Evolutionary conservation across 1,284 basidiomycete genomes (phyloP), one percentile per base, ranked within the genome.

Genomic region (Papiliotrema flavescens): DNA sequence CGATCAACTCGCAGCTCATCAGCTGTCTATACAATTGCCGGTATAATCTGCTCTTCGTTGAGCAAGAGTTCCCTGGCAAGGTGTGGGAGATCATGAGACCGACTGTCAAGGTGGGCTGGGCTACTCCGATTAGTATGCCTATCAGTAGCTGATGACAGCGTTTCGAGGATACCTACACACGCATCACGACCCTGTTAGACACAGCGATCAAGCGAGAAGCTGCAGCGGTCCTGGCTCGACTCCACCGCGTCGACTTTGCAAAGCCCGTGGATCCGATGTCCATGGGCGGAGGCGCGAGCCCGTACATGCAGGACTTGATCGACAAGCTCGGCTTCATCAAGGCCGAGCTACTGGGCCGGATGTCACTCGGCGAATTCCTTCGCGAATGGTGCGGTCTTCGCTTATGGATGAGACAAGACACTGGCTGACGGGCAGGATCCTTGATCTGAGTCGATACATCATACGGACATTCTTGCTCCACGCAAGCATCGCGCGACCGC

Each of bases 281-380:
- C 3, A 68, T 67, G 67, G 61, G 52, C 81, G 84, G 67, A 11
- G 74, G 86, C 4, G 79, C 88, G 13, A 91, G 88, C 70, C 76
- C 85, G 14, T 96, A 95, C 74, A 89, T 95, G 84, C 88, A 89
- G 67, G 92, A 95, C 58, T 79, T 96, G 54, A 82, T 85, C 17
- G 90, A 93, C 59, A 94, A 92, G 76, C 78, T 97, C 47, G 76
- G 80, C 2, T 92, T 89, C 69, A 79, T 94, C 58, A 88, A 89
- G 70, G 74, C 76, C 17, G 89, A 93, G 66, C 74, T 96, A 17
- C 73, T 95, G 15, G 82, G 78, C 45, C 83, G 83, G 58, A 88
- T 87, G 73, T 80, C 77, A 53, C 79, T 90, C 15, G 87, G 86
- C 0, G 87, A 89, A 19, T 80, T 83, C 39, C 82, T 80, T 53